phyloP scores from a whole-genome alignment of 1,284 basidiomycete genomes.

The Pascua guehoae region DNA sequence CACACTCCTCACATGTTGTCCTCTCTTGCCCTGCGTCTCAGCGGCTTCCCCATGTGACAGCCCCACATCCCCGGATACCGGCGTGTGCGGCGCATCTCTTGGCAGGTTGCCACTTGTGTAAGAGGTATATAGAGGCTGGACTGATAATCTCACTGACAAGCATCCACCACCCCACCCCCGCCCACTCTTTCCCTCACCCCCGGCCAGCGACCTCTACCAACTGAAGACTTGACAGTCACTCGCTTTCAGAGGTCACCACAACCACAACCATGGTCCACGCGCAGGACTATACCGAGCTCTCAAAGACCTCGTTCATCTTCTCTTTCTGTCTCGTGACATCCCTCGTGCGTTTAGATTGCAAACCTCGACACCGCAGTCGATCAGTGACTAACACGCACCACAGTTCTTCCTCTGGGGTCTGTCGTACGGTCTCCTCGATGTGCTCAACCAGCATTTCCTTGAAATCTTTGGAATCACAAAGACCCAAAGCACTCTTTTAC shows the following conservation, averaged over 20 bases:
- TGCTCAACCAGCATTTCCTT: conserved; percentile 17
- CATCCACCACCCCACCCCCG: too few relatives aligned
- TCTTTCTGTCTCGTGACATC: conserved; percentile 22
- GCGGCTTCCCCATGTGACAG: too few relatives aligned
- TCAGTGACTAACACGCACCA: background rate
- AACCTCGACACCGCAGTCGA: background rate
- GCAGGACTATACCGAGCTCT: conserved; percentile 20
- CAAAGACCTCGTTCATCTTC: conserved; percentile 8
- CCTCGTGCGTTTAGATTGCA: conserved; percentile 2
- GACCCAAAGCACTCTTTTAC: conserved; percentile 31
- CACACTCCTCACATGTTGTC: too few relatives aligned
- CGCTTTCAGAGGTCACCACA: background rate
- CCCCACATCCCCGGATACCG: too few relatives aligned
- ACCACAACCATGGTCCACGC: background rate
- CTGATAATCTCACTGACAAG: too few relatives aligned
- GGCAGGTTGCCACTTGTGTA: too few relatives aligned
- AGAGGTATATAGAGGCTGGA: too few relatives aligned
- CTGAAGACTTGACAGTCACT: too few relatives aligned
- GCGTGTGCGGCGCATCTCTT: too few relatives aligned
- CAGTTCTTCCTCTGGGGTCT: conserved; percentile 29
- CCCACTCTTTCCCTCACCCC: too few relatives aligned
- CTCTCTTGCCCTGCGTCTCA: too few relatives aligned
- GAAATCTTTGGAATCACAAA: conserved; percentile 21
- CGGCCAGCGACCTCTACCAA: too few relatives aligned
- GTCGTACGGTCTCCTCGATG: conserved; percentile 36